A percentile compares a stretch with the other conserved stretches of the same genome.
These are phyloP conservation scores for Boletus subcaerulescens DNA, from an alignment of 768 basidiomycete genomes.

Conservation along the genomic window DNA sequence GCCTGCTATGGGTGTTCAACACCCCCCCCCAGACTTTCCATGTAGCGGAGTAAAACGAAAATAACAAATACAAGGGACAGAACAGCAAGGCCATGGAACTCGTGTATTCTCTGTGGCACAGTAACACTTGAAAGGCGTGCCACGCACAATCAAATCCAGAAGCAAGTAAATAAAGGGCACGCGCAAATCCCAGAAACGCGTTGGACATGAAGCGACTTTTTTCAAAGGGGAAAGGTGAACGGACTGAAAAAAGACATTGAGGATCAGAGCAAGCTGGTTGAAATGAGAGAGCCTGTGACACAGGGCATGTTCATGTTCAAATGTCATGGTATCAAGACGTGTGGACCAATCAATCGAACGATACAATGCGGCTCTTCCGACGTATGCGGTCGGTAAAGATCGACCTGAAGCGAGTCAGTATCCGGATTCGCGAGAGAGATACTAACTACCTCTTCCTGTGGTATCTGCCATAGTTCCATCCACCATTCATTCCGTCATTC, in stretches of 20 bases:
- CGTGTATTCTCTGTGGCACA: background rate
- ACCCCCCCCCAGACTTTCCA: too few relatives aligned
- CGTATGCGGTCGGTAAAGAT: background rate
- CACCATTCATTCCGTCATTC: background rate
- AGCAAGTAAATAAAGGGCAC: background rate
- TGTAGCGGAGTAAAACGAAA: too few relatives aligned
- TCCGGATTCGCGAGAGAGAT: background rate
- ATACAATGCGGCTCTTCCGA: slow-evolving; percentile 5
- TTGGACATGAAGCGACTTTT: background rate
- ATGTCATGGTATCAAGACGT: background rate
- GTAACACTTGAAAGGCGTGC: too few relatives aligned
- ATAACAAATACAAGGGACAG: background rate
- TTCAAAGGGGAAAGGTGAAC: too few relatives aligned
- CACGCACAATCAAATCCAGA: background rate
- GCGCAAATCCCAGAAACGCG: background rate
- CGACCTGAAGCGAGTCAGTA: slow-evolving; percentile 3
- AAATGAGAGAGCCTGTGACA: too few relatives aligned
- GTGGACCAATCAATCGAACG: background rate
- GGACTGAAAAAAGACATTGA: background rate
- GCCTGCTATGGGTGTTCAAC: too few relatives aligned
- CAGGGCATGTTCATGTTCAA: background rate
- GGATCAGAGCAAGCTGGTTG: background rate
- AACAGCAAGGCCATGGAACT: background rate
- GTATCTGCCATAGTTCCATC: background rate
- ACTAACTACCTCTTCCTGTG: slow-evolving; percentile 2